phyloP scores from a whole-genome alignment of 306 rosid genomes.

The Senna tora region DNA sequence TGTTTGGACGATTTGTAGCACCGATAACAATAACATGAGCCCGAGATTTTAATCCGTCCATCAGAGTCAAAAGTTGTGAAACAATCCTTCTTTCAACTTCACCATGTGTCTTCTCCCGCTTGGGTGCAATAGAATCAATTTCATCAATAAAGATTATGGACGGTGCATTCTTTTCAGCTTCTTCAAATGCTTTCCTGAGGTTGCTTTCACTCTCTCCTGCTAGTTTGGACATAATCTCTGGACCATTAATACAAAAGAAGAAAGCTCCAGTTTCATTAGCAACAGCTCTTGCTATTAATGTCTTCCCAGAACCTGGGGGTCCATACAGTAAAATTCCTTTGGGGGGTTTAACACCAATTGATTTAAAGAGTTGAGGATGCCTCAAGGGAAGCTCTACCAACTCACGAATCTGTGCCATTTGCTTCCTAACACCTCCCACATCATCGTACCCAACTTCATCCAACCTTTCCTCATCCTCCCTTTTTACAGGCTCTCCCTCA shows the following conservation, averaged over 20 bases:
- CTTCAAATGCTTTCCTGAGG: slow-evolving; percentile 71
- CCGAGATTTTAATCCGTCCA: slow-evolving; percentile 67
- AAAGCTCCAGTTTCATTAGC: slow-evolving; percentile 77
- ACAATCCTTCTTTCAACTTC: slow-evolving; percentile 73
- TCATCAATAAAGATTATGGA: slow-evolving; percentile 75
- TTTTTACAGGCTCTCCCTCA: slow-evolving; percentile 62
- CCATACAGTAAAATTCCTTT: slow-evolving; percentile 73
- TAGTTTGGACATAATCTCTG: slow-evolving; percentile 70
- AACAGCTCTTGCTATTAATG: slow-evolving; percentile 65
- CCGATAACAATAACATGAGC: slow-evolving; percentile 71
- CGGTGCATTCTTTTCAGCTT: slow-evolving; percentile 71
- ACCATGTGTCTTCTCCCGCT: slow-evolving; percentile 70
- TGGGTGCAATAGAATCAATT: slow-evolving; percentile 72
- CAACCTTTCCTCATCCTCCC: slow-evolving; percentile 69
- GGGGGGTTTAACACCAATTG: slow-evolving; percentile 76
- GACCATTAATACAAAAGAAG: slow-evolving; percentile 72
- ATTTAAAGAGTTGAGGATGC: slow-evolving; percentile 70
- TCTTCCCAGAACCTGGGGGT: slow-evolving; percentile 75
- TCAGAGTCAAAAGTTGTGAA: slow-evolving; percentile 67
- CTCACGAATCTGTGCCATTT: slow-evolving; percentile 74
- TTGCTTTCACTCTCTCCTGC: slow-evolving; percentile 78
- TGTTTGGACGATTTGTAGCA: slow-evolving; percentile 73
- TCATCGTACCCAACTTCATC: slow-evolving; percentile 75
- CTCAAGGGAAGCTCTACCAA: slow-evolving; percentile 70
- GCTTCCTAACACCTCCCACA: slow-evolving; percentile 76